These are phyloP conservation scores for Cryptococcus jaspeensis DNA, from an alignment of 1,284 basidiomycete genomes.

Conservation along the genomic window DNA sequence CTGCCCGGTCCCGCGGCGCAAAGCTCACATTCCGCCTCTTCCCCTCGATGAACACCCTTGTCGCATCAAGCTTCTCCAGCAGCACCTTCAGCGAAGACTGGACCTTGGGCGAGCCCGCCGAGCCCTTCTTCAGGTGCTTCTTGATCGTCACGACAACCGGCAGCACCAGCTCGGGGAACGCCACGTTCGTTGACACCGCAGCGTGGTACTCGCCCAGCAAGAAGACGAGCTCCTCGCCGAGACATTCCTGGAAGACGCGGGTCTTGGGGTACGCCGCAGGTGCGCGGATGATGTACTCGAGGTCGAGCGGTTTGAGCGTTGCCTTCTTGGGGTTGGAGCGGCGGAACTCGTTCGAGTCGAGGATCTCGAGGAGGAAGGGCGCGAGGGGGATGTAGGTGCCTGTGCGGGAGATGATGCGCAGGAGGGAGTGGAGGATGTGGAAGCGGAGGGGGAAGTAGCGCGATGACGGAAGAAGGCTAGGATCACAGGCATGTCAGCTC, in stretches of 20 bases:
- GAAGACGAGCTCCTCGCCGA: conserved; percentile 78
- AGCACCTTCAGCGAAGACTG: conserved; percentile 63
- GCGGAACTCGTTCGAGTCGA: conserved; percentile 72
- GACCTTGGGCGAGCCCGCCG: conserved; percentile 53
- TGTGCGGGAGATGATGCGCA: conserved; percentile 72
- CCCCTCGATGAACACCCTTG: conserved; percentile 71
- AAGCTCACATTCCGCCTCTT: conserved; percentile 68
- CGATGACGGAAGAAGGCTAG: conserved; percentile 75
- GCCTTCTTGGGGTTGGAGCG: conserved; percentile 75
- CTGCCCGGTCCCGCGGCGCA: conserved; percentile 63
- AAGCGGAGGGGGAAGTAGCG: conserved; percentile 79
- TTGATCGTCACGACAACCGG: conserved; percentile 73
- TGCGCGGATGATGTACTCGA: conserved; percentile 81
- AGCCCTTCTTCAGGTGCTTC: conserved; percentile 64
- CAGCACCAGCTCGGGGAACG: conserved; percentile 91
- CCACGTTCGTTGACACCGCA: conserved; percentile 67
- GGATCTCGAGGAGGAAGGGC: conserved; percentile 80
- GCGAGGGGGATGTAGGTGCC: conserved; percentile 85
- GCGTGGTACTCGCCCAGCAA: conserved; percentile 75
- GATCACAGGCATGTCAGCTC: conserved; percentile 10
- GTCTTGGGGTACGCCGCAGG: conserved; percentile 89
- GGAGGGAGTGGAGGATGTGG: conserved; percentile 69
- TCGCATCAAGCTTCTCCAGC: conserved; percentile 80
- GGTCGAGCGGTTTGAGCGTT: conserved; percentile 85
- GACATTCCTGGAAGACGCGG: conserved; percentile 75